Percentiles rank a stretch among this genome's conserved stretches.
Evolutionary conservation across 345 rosid genomes (phyloP).

Genomic region (Noccaea bulbosa): DNA sequence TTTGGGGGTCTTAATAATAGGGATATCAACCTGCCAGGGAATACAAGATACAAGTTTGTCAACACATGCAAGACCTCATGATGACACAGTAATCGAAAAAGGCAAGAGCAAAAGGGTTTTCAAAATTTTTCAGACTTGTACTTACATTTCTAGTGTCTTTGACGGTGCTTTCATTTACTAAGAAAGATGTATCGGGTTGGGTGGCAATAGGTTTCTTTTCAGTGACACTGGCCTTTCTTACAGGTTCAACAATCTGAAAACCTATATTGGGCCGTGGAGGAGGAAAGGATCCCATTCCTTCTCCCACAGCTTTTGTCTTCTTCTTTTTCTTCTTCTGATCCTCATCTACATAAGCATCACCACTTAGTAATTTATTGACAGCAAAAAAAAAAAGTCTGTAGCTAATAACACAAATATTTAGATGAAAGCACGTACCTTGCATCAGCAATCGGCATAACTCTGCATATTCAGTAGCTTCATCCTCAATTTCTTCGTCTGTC

Average conservation of each 20-base stretch:
- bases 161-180: constrained; percentile 48
- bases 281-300: constrained; percentile 50
- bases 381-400: constrained; percentile 5
- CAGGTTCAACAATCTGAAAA: constrained; percentile 51
- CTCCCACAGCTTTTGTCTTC: constrained; percentile 54
- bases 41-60: constrained; percentile 28
- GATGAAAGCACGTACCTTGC: constrained; percentile 70
- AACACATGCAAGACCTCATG: constrained; percentile 19
- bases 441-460: constrained; percentile 88
- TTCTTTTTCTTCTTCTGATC: constrained; percentile 85
- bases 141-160: constrained; percentile 69
- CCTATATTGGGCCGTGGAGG: constrained; percentile 51
- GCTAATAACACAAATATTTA: constrained; percentile 20
- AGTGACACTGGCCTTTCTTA: constrained; percentile 57
- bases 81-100: constrained; percentile 11
- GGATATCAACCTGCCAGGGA: constrained; percentile 65
- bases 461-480: constrained; percentile 95
- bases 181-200: constrained; percentile 51
- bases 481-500: constrained; percentile 91
- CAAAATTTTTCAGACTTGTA: constrained; percentile 18
- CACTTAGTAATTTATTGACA: constrained; percentile 24
- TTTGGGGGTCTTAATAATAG: constrained; percentile 56
- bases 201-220: constrained; percentile 47
- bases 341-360: constrained; percentile 55
- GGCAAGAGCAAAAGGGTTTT: not conserved